A percentile compares a stretch with the other conserved stretches of the same genome.
phyloP scores from a whole-genome alignment of 2,329 filamentous ascomycete genomes.

The Fusarium beomiforme region DNA sequence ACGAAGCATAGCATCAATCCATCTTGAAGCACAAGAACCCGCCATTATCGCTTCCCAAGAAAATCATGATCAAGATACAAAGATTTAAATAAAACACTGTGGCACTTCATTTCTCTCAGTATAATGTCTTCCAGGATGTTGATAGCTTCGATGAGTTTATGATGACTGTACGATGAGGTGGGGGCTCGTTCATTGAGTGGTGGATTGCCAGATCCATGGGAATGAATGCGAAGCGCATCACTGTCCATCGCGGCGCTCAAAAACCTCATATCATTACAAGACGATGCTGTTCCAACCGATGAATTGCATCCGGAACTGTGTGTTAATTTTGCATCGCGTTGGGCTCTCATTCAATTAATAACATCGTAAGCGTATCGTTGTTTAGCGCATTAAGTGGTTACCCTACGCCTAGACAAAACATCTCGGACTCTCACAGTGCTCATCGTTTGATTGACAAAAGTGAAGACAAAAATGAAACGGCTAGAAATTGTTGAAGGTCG shows the following conservation, averaged over 20 bases:
- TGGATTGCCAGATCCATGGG: background rate
- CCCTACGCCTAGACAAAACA: background rate
- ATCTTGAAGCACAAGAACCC: fast-evolving
- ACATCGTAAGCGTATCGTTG: background rate
- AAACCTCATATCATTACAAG: too few species aligned
- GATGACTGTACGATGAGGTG: fast-evolving
- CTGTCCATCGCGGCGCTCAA: too few species aligned
- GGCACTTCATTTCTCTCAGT: too few species aligned
- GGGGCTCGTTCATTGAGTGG: fast-evolving
- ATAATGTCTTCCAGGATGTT: too few species aligned
- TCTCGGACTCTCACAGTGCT: background rate
- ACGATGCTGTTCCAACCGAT: too few species aligned
- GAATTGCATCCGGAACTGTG: too few species aligned
- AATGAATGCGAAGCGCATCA: too few species aligned
- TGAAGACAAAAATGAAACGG: background rate
- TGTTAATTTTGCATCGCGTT: too few species aligned
- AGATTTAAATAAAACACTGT: too few species aligned
- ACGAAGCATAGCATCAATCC: too few species aligned
- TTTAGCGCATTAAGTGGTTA: background rate
- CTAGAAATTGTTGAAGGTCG: background rate
- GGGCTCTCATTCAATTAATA: background rate
- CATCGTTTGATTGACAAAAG: fast-evolving
- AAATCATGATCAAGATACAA: fast-evolving
- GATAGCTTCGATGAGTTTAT: background rate
- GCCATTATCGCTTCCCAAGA: fast-evolving